Base-by-base conservation (phyloP, 768 basidiomycete genomes). In the Russula olivacea region DNA sequence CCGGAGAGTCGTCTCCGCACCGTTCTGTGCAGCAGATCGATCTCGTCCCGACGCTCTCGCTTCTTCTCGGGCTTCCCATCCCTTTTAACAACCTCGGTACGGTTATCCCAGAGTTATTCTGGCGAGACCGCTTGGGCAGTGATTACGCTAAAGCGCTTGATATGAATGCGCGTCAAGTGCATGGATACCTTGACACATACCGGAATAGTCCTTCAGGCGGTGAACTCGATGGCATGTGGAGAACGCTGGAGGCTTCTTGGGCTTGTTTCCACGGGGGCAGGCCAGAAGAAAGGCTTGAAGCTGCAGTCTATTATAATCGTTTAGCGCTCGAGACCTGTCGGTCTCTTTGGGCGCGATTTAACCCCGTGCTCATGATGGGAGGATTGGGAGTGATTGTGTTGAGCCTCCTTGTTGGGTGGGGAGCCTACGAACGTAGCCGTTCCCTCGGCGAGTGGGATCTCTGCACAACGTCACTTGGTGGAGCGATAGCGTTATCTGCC, bases 1-100 rank as follows among this genome's bases (percentile, higher is more conserved):
- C 90, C 2, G 83, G 78, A n/a, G 78, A 83, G 19, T 69, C 76
- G 0, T 71, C 74, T 3, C 74, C 79, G 0, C 81, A 82, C 70
- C 83, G 94, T 19, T 78, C 79, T 11, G 81, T 96, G 58, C 89
- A 95, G 68, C 97, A 99, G 74, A 95, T 98, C 65, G 96, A 98
- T 73, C 79, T 99, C 52, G 82, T 97, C 0, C 93, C 96, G 0
- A 87, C 93, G 0, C 74, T 98, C 21, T 87, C 93, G 0, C 83
- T 98, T 19, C 82, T 97, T 17, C 84, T 98, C 11, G 96, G 97
- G 15, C 77, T 97, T 2, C 93, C 95, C 0, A 90, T 99, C 45
- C 97, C 97, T 0, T 98, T 88, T 77, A 97, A 95, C 74, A 98
- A 95, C 68, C 86, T 99, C 11, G 97, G 97, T 0, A 84, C 80